Percentiles rank a stretch among this genome's conserved stretches.
These are phyloP conservation scores for Scenedesmus sp. DNA, from an alignment of 163 green algal species.

Conservation along the genomic window DNA sequence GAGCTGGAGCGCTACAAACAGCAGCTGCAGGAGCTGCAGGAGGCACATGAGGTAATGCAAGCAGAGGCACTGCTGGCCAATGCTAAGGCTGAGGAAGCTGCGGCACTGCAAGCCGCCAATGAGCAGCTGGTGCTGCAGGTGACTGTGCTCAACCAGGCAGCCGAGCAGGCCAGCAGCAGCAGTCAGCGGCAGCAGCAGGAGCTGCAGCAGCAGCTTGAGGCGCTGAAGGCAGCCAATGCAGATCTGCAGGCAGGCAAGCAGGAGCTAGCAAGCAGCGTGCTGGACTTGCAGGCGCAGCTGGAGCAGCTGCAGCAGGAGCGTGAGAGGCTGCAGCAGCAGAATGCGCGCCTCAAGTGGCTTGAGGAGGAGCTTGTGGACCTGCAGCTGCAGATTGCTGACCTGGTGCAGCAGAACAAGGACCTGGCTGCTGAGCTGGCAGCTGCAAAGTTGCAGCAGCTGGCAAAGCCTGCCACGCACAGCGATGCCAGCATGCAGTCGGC, in stretches of 20 bases:
- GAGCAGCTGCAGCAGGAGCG: constrained; percentile 11
- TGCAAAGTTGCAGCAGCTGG: constrained; percentile 3
- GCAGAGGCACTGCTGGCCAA: neutral
- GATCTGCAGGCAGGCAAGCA: neutral
- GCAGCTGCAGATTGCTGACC: constrained; percentile 2
- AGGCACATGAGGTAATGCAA: neutral
- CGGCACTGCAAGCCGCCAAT: neutral
- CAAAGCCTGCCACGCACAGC: neutral
- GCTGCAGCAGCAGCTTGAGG: constrained; percentile 8
- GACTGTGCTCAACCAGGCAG: neutral
- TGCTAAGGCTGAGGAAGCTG: neutral
- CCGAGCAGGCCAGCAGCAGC: neutral
- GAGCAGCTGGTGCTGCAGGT: constrained; percentile 24
- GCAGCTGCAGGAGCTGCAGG: constrained; percentile 9
- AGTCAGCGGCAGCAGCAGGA: neutral
- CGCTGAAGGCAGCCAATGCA: constrained; percentile 7
- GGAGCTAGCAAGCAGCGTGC: neutral
- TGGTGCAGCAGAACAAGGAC: constrained; percentile 19
- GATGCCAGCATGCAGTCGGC: neutral
- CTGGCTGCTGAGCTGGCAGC: constrained; percentile 27
- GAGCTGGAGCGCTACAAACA: neutral
- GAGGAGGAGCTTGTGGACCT: constrained; percentile 25
- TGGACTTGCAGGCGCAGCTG: neutral
- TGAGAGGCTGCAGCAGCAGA: constrained; percentile 5
- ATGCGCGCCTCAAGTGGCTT: neutral